A percentile compares a stretch with the other conserved stretches of the same genome.
Conservation (phyloP, 331 rosid genomes). For the Erythrophleum ivorense region DNA sequence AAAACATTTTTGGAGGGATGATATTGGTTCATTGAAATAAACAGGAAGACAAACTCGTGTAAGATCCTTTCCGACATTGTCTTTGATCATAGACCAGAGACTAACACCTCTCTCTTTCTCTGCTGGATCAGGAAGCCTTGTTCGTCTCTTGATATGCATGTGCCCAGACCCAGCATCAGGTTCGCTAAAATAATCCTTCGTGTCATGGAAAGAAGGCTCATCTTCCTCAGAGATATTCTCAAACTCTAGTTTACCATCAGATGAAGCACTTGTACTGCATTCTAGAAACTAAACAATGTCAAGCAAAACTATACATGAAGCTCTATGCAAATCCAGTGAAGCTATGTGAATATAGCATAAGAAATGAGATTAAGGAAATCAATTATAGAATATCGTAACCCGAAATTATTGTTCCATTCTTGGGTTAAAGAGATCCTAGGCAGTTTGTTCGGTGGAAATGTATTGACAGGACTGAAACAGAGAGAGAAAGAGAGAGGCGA, state of each 20-base stretch:
- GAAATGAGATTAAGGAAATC: too few relatives aligned
- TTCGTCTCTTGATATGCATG: slow-evolving; percentile 57
- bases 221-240: slow-evolving; percentile 76
- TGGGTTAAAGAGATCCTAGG: too few relatives aligned
- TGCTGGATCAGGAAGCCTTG: slow-evolving; percentile 70
- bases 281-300: slow-evolving; percentile 46
- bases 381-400: too few relatives aligned
- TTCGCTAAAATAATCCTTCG: slow-evolving; percentile 63
- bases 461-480: too few relatives aligned
- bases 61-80: slow-evolving; percentile 87
- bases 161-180: slow-evolving; percentile 39
- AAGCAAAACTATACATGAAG: slow-evolving; percentile 11
- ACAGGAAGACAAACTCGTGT: slow-evolving; percentile 85
- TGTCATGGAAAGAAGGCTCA: slow-evolving; percentile 60
- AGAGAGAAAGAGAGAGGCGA: too few relatives aligned
- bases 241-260: slow-evolving; percentile 70
- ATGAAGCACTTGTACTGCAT: slow-evolving; percentile 76
- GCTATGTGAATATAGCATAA: too few relatives aligned
- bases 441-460: too few relatives aligned
- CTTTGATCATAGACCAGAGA: slow-evolving; percentile 86
- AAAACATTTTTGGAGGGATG: slow-evolving; percentile 84
- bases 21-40: slow-evolving; percentile 83
- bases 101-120: slow-evolving; percentile 87
- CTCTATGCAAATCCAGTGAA: too few relatives aligned
- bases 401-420: too few relatives aligned